Evolutionary conservation across 768 basidiomycete species (phyloP).

Genomic region (Mycena floridula): DNA sequence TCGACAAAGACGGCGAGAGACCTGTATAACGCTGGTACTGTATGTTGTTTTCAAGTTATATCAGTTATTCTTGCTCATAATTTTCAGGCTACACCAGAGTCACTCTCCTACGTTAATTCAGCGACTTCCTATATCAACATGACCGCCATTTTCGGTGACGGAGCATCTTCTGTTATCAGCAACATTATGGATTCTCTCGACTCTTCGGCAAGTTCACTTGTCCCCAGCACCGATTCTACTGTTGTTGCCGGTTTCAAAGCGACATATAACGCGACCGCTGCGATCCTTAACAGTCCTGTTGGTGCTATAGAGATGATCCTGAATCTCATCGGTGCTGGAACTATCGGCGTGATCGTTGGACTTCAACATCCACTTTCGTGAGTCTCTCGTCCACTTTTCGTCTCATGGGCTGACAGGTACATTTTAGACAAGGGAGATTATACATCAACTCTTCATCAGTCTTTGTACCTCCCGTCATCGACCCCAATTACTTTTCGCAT

Average conservation of each 20-base stretch:
- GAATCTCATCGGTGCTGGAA: conserved; percentile 28
- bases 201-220: conserved; percentile 27
- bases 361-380: conserved; percentile 59
- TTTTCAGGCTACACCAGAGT: conserved; percentile 9
- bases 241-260: conserved; percentile 51
- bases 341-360: conserved; percentile 54
- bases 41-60: no score
- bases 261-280: conserved; percentile 40
- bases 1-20: no score
- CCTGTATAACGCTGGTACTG: no score
- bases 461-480: conserved; percentile 56
- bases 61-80: no score
- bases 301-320: conserved; percentile 54
- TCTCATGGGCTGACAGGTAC: conserved; percentile 2
- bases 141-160: conserved; percentile 31
- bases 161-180: conserved; percentile 24
- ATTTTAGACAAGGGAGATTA: conserved; percentile 46
- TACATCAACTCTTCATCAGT: conserved; percentile 53
- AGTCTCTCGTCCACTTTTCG: conserved; percentile 1
- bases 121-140: conserved; percentile 44
- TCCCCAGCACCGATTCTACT: conserved; percentile 34
- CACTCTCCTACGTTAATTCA: conserved; percentile 44
- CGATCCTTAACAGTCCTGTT: conserved; percentile 31
- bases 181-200: conserved; percentile 24
- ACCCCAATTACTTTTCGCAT: conserved; percentile 61